Conservation (phyloP, 331 rosid species). For the Quercus lobata region DNA sequence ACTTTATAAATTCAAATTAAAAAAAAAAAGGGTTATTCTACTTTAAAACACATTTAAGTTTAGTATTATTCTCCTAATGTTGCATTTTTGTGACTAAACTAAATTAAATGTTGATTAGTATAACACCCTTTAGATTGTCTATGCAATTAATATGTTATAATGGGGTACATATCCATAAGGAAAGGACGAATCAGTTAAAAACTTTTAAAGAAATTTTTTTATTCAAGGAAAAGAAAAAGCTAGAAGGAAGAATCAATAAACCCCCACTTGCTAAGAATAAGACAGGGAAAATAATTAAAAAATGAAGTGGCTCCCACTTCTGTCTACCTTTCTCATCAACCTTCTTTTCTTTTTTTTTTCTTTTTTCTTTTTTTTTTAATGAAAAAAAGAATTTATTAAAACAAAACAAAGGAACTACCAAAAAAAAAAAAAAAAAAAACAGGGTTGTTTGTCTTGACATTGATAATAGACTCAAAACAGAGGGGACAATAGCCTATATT, state of each 20-base stretch:
- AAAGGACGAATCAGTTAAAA: conserved; percentile 26
- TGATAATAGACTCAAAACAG: no score
- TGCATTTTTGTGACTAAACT: conserved; percentile 26
- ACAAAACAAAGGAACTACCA: no score
- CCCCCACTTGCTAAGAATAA: background rate
- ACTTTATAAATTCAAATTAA: background rate
- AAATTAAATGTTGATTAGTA: background rate
- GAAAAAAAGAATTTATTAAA: no score
- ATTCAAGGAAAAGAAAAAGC: background rate
- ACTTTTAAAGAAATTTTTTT: no score
- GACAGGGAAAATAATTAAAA: background rate
- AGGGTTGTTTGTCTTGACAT: no score
- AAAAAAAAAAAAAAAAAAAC: no score
- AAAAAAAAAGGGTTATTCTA: conserved; percentile 5
- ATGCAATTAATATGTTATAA: background rate
- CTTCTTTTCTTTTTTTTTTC: no score
- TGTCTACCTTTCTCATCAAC: no score
- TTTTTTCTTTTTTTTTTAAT: no score
- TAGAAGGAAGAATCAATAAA: conserved; percentile 11
- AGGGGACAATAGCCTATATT: no score
- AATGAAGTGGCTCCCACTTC: background rate
- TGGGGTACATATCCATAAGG: conserved; percentile 42
- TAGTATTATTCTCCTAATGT: conserved; percentile 22
- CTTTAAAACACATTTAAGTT: conserved; percentile 3
- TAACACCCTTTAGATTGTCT: background rate